Evolutionary conservation across 1,139 yeast species (phyloP).

Genomic region (Candida dubliniensis): DNA sequence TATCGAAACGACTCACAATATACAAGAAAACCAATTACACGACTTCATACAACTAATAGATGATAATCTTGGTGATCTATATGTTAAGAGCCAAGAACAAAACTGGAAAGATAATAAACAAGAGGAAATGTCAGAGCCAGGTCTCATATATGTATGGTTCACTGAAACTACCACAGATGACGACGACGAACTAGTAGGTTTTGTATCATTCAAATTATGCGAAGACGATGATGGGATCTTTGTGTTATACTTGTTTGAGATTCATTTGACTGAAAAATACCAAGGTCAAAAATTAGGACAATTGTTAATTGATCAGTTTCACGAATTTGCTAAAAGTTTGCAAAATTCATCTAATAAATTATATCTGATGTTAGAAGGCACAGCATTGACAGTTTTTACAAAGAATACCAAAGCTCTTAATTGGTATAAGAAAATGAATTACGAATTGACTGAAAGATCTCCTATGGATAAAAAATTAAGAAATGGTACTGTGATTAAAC

Average conservation of each 20-base stretch:
- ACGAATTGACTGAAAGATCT: conserved; percentile 36
- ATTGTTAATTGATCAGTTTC: conserved; percentile 30
- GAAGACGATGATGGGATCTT: conserved; percentile 26
- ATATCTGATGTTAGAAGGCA: conserved; percentile 22
- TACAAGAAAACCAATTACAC: conserved; percentile 13
- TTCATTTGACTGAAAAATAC: conserved; percentile 38
- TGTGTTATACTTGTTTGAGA: conserved; percentile 54
- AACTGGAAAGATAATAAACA: conserved; percentile 46
- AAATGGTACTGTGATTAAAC: conserved; percentile 38
- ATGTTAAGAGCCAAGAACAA: conserved; percentile 31
- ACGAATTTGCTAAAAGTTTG: conserved; percentile 22
- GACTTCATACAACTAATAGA: conserved; percentile 27
- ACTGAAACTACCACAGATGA: conserved; percentile 8
- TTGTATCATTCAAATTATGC: conserved; percentile 44
- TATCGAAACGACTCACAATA: conserved; percentile 4
- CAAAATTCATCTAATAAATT: conserved; percentile 8
- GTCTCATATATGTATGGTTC: conserved; percentile 41
- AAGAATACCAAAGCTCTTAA: conserved; percentile 41
- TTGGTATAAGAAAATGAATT: conserved; percentile 48
- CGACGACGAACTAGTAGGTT: conserved; percentile 31
- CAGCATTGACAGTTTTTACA: conserved; percentile 52
- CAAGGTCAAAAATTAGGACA: conserved; percentile 39
- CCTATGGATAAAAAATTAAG: conserved; percentile 45
- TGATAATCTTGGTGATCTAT: conserved; percentile 32
- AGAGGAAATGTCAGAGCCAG: conserved; percentile 47